Evolutionary conservation across 345 rosid genomes (phyloP).

Genomic region (Eucalyptus fibrosa): DNA sequence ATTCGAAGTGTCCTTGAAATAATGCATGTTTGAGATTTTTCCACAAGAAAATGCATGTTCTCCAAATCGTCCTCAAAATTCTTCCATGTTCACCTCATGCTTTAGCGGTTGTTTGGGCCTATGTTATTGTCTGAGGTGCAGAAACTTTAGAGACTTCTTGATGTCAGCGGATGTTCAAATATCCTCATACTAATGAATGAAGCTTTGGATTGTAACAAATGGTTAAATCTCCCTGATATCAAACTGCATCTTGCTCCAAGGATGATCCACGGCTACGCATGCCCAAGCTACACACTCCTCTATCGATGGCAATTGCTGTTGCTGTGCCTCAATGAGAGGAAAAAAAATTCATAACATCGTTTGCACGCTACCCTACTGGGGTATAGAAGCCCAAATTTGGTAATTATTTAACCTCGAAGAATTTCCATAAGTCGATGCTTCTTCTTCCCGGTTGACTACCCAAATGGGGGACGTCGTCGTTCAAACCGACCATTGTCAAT

Average conservation of each 20-base stretch:
- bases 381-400: neutral
- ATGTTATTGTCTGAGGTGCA: neutral
- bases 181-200: neutral
- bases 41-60: neutral
- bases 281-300: too few species aligned
- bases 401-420: neutral
- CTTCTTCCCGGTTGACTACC: neutral
- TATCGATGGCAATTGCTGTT: neutral
- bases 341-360: too few species aligned
- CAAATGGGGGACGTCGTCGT: neutral
- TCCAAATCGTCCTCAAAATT: neutral
- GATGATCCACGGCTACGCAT: too few species aligned
- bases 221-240: neutral
- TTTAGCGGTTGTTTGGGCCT: neutral
- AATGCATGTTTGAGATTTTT: neutral
- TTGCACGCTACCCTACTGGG: neutral
- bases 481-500: neutral
- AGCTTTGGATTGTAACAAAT: neutral
- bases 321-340: neutral
- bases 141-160: neutral
- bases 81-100: neutral
- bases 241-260: too few species aligned
- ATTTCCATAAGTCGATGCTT: neutral
- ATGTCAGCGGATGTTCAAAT: too few species aligned
- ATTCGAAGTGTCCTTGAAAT: neutral